Percentiles rank a stretch among this genome's conserved stretches.
Conservation (phyloP, 345 rosid genomes). For the Gossypium sturtianum region DNA sequence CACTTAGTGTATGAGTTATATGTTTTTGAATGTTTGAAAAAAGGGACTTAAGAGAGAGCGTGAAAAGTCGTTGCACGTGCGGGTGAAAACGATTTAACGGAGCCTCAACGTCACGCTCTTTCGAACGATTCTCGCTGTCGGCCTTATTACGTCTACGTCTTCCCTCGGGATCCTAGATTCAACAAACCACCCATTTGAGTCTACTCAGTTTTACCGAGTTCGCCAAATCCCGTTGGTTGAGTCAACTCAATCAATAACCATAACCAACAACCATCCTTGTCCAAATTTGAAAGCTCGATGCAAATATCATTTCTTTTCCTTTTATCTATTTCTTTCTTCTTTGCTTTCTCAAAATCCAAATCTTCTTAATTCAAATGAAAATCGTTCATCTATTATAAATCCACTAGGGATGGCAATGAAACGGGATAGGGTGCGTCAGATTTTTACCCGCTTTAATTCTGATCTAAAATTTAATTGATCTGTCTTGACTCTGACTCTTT, state of each 20-base stretch:
- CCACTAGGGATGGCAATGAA: too few relatives aligned
- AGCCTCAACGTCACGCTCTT: conserved; percentile 11
- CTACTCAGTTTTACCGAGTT: not conserved
- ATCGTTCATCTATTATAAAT: too few relatives aligned
- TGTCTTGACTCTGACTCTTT: accelerated
- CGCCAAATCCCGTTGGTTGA: not conserved
- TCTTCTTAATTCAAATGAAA: too few relatives aligned
- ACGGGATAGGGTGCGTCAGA: too few relatives aligned
- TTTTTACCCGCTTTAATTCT: too few relatives aligned
- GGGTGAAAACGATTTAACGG: conserved; percentile 10
- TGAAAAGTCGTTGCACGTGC: conserved; percentile 10
- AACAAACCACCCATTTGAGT: not conserved
- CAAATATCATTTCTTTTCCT: too few relatives aligned
- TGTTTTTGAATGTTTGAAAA: not conserved
- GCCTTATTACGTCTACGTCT: not conserved
- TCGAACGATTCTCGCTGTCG: conserved; percentile 8
- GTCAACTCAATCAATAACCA: not conserved
- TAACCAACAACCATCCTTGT: not conserved
- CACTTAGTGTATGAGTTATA: too few relatives aligned
- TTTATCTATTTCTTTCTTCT: too few relatives aligned
- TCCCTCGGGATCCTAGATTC: not conserved
- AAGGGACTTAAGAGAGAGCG: not conserved
- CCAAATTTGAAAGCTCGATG: not conserved
- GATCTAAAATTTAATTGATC: too few relatives aligned
- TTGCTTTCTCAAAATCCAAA: too few relatives aligned